Conservation (phyloP, 805 yeast species). For the Candida odintsovae region DNA sequence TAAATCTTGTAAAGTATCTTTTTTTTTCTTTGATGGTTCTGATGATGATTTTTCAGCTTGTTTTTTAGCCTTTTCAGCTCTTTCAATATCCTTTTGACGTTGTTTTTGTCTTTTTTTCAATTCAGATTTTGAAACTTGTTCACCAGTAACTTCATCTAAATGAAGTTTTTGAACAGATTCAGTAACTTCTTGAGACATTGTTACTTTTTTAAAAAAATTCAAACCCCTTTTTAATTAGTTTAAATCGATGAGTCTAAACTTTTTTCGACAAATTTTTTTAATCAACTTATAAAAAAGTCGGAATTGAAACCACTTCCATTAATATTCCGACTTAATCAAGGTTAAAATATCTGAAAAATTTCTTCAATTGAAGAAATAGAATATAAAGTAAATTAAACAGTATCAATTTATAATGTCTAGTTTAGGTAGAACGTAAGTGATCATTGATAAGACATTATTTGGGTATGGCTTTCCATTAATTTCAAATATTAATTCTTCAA, state of each 20-base stretch:
- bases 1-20: conserved; percentile 76
- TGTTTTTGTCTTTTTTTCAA: conserved; percentile 92
- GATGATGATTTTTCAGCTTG: conserved; percentile 38
- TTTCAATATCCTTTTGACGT: conserved; percentile 81
- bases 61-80: conserved; percentile 77
- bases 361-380: background rate
- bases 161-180: conserved; percentile 74
- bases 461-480: too few species aligned
- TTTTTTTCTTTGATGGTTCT: conserved; percentile 42
- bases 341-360: background rate
- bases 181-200: conserved; percentile 40
- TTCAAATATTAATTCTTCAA: conserved; percentile 1
- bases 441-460: too few species aligned
- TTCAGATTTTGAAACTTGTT: conserved; percentile 92
- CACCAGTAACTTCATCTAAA: conserved; percentile 93
- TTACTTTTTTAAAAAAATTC: too few species aligned
- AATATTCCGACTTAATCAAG: background rate
- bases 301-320: too few species aligned
- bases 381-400: too few species aligned
- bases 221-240: too few species aligned
- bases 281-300: background rate
- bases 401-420: background rate
- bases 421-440: conserved; percentile 3
- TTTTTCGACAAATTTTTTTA: background rate
- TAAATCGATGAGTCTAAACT: background rate